A percentile compares a stretch with the other conserved stretches of the same genome.
phyloP scores from a whole-genome alignment of 108 stramenopile genomes.

The Cylindrotheca closterium region DNA sequence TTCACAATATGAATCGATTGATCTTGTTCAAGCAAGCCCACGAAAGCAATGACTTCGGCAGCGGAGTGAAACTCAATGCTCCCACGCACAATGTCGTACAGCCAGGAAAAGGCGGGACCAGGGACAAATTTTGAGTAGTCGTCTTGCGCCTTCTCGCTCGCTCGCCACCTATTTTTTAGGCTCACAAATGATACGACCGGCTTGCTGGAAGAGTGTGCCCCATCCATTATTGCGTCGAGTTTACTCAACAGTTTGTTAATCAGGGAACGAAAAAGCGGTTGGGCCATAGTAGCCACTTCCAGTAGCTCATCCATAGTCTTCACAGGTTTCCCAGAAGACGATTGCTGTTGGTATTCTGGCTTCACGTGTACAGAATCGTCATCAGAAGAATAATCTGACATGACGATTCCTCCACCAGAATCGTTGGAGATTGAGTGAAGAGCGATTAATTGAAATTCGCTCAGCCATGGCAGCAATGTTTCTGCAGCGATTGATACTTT shows the following conservation, averaged over 20 bases:
- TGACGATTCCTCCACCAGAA: no score
- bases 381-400: no score
- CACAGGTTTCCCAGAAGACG: constrained; percentile 22
- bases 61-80: constrained; percentile 16
- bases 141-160: constrained; percentile 28
- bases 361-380: no score
- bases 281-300: constrained; percentile 16
- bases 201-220: constrained; percentile 1
- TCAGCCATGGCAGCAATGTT: no score
- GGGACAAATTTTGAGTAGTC: constrained; percentile 24
- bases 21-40: constrained; percentile 26
- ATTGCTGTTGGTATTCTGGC: constrained; percentile 28
- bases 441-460: no score
- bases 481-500: no score
- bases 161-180: constrained; percentile 15
- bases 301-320: constrained; percentile 19
- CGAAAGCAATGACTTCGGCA: constrained; percentile 27
- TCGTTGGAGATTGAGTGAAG: no score
- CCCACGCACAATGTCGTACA: constrained; percentile 31
- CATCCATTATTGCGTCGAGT: no score
- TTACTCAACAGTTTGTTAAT: no score
- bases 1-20: constrained; percentile 27
- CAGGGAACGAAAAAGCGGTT: constrained; percentile 14
- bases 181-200: constrained; percentile 10
- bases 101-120: constrained; percentile 29